Base-by-base conservation (phyloP, 345 rosid species). In the Eutrema yunnanense region DNA sequence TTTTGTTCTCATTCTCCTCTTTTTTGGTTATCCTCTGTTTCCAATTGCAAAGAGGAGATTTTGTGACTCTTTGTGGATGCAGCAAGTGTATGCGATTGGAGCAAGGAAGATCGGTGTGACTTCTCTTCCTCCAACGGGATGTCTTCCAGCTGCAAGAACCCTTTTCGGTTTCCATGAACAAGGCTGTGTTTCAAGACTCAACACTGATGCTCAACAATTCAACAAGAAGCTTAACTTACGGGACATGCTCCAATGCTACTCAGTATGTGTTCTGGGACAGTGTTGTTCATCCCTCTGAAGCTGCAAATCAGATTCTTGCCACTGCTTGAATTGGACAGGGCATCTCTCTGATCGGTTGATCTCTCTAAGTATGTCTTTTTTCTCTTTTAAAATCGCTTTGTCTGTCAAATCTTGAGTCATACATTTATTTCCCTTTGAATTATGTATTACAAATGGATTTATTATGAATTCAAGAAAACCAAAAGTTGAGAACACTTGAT, bases 221-320 rank as follows among this genome's bases (percentile, higher is more conserved):
- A 95, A 88, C 81, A 86, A 85, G 83, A 92, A 87, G 84, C 38
- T 95, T 67, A 86, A 68, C 22, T 19, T 19, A 19, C 22, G 22
- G 99, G 64, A 90, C 98, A 46, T 95, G 99, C 43, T 6, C 96
- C 2, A 88, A 90, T 78, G 97, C 99, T 16, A 76, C 85, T 16
- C 85, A 87, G 74, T 90, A 87, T 75, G 93, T 95, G 79, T 95
- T 95, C 69, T 95, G 92, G 87, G 98, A 95, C 80, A 83, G 92
- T 73, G 2, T 22, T 22, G 90, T 92, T 37, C 99, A 95, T 78
- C 98, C 98, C 14, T 87, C 98, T 49, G 75, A 95, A 80, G 98
- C 97, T 55, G 90, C 97, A 34, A 92, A 95, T 75, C 82, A 92
- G 73, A 79, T 92, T 64, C 92, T 95, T 50, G 90, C 96, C 14